Evolutionary conservation across 1,139 yeast species (phyloP), one percentile per base, ranked within the genome.

Genomic region (Yamadazyma pseudoaaseri): DNA sequence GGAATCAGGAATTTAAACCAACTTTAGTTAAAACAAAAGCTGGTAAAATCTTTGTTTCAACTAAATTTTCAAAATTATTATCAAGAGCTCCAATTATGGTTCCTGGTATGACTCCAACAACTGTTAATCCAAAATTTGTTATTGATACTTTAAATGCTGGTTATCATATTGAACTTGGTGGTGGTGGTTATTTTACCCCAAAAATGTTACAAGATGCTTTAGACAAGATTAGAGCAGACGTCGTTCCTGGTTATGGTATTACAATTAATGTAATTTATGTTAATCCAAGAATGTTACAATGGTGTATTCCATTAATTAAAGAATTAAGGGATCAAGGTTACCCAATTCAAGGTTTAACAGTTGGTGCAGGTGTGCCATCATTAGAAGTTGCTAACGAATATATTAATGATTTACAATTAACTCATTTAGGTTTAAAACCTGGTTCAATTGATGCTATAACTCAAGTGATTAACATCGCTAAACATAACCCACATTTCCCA

Each of bases 291-390:
- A 86, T 90, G 92, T 76, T 92, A 60, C 96, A 89, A 68, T 94
- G 98, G 98, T 95, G 96, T 65, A 89, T 94, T 60, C 98, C 98
- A 41, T 76, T 92, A 67, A 83, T 92, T 58, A 86, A 81, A 62
- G 84, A 80, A 43, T 76, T 92, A 62, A 82, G 98, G 68, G 84
- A 79, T 48, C 81, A 76, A 56, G 97, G 97, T 30, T 89, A 84
- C 75, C 98, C 98, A 48, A 82, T 92, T 51, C 97, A 92, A 65
- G 90, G 96, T 37, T 69, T 92, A 63, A 82, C 98, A 33, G 89
- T 92, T 56, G 99, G 98, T 72, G 99, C 99, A 35, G 99, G 99
- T 76, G 98, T 92, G 48, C 99, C 99, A 41, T 89, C 97, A 20
- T 65, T 90, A 45, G 98, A 94, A 60, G 97, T 94, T 52, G 97